Evolutionary conservation across 768 basidiomycete species (phyloP).

Genomic region (Lactarius pseudohatsudake): DNA sequence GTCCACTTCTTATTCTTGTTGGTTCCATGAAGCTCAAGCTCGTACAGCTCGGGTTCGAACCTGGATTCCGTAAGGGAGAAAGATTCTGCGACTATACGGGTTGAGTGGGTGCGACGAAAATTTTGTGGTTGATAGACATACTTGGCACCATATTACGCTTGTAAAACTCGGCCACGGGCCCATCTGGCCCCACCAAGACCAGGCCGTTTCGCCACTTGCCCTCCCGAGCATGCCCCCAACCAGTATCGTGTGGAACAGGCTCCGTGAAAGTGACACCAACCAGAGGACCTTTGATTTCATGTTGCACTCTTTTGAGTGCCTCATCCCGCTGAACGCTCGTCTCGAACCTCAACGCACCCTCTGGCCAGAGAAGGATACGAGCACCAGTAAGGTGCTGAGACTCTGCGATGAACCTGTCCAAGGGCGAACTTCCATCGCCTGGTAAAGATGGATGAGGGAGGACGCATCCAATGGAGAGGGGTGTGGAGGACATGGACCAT

Average conservation of each 20-base stretch:
- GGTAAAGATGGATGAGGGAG: conserved; percentile 51
- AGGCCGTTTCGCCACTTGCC: conserved; percentile 60
- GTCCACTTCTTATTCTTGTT: conserved; percentile 34
- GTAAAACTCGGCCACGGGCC: conserved; percentile 56
- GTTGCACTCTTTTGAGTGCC: conserved; percentile 48
- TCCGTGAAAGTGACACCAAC: conserved; percentile 78
- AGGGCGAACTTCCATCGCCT: conserved; percentile 42
- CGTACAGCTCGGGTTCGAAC: conserved; percentile 50
- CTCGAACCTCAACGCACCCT: conserved; percentile 70
- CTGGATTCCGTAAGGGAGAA: conserved; percentile 57
- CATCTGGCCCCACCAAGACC: conserved; percentile 49
- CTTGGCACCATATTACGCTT: conserved; percentile 78
- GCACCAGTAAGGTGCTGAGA: conserved; percentile 47
- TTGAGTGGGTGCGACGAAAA: conserved; percentile 11
- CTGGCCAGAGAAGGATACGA: conserved; percentile 74
- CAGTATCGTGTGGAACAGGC: conserved; percentile 42
- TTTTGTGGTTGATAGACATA: conserved; percentile 39
- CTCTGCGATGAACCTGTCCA: conserved; percentile 65
- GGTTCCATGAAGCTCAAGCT: conserved; percentile 44
- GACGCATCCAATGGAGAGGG: conserved; percentile 64
- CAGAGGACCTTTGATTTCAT: conserved; percentile 41
- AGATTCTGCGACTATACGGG: conserved; percentile 69
- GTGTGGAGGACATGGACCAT: conserved; percentile 45
- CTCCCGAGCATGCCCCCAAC: conserved; percentile 36
- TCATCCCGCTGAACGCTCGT: conserved; percentile 47